Evolutionary conservation across 768 basidiomycete genomes (phyloP).

Genomic region (Lactifluus echinatus): DNA sequence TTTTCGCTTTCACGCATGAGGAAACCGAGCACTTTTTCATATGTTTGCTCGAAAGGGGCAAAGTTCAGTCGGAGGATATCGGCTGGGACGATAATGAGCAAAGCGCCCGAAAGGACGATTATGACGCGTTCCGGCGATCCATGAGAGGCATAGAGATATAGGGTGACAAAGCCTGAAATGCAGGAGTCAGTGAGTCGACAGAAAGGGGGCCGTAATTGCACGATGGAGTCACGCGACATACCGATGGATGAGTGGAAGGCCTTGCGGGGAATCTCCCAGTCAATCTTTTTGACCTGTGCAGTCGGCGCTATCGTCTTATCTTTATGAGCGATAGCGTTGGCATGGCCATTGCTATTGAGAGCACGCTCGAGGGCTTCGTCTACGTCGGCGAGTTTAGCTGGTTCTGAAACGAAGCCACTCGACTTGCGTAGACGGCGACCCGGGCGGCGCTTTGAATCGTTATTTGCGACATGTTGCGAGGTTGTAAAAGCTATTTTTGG

Average conservation of each 20-base stretch:
- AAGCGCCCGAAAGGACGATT: constrained; percentile 50
- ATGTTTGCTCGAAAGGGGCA: constrained; percentile 55
- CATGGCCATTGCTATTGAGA: constrained; percentile 3
- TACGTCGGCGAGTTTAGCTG: constrained; percentile 18
- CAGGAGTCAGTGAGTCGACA: constrained; percentile 1
- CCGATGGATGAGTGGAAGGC: constrained; percentile 83
- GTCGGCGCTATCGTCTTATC: neutral
- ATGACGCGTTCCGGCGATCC: constrained; percentile 46
- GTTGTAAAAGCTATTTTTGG: constrained; percentile 21
- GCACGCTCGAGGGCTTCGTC: constrained; percentile 17
- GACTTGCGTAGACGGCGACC: constrained; percentile 17
- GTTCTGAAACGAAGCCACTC: constrained; percentile 13
- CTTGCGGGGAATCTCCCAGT: constrained; percentile 91
- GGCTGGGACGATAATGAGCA: constrained; percentile 60
- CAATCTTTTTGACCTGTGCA: constrained; percentile 29
- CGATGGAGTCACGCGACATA: constrained; percentile 31
- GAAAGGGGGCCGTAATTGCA: neutral
- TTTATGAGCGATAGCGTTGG: neutral
- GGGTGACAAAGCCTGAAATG: constrained; percentile 50
- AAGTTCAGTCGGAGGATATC: constrained; percentile 68
- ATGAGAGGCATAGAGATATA: constrained; percentile 46
- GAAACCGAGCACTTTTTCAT: constrained; percentile 65
- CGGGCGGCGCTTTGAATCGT: constrained; percentile 17
- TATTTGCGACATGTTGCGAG: constrained; percentile 5
- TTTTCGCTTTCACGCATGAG: constrained; percentile 88